Evolutionary conservation across 108 stramenopile genomes (phyloP), one percentile per base, ranked within the genome.

Genomic region (Pseudonitzschia pungens): DNA sequence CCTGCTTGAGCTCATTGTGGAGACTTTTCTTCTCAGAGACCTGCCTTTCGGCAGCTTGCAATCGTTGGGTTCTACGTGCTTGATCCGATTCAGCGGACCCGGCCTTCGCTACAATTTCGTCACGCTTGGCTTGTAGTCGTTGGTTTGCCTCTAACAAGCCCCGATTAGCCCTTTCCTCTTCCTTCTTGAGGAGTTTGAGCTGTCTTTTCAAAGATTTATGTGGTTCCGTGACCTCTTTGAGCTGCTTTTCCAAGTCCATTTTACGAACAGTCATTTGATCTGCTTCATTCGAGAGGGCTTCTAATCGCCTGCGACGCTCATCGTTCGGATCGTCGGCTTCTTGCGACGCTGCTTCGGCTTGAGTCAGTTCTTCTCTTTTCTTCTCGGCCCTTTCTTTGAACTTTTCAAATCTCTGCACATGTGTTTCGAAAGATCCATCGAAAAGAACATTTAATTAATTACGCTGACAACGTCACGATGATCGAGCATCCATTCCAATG

Each of bases 61-160:
- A 45, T 21, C 45, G 16, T 33, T 72, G 48, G 29, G 78, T 83
- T 14, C 86, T 67, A 1, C 43, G 54, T 1, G 86, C 79, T 69
- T 80, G 83, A 65, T 92, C 91, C 22, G 87, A 80, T 36, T 91
- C 87, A 26, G 82, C 79, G 16, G 87, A 86, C 0, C 93, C 91
- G 24, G 76, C 69, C 28, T 68, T 80, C 15, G 74, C 76, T 3
- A 83, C 21, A 42, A 91, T 86, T 69, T 92, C 82, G 51, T 84
- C 70, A 42, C 92, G 78, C 36, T 81, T 84, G 21, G 77, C 62
- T 41, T 92, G 73, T 12, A 95, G 78, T 20, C 75, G 70, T 27
- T 74, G 55, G n/a, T 83, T 81, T 12, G 90, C 87, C 33, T 20
- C 44, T 3, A 69, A 51, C 16, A 89, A 68, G 48, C 59, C 60